Conservation (phyloP, 192 early-diverging fungal genomes). For the Phlyctochytrium arcticum region DNA sequence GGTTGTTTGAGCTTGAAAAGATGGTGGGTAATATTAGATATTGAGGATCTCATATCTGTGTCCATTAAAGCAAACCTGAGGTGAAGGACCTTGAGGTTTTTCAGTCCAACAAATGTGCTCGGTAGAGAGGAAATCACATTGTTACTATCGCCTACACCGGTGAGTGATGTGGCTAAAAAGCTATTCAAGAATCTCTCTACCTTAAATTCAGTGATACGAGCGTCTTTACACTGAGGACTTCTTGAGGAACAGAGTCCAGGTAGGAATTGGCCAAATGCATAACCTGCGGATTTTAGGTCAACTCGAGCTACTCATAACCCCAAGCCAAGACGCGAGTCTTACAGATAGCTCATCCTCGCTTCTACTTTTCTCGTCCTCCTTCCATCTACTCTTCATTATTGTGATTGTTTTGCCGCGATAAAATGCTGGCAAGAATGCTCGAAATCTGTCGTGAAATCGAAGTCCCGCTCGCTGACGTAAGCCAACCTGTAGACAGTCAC, state of each 20-base stretch:
- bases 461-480: no score
- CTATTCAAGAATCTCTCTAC: not conserved
- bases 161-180: not conserved
- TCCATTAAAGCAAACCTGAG: not conserved
- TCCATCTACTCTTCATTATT: not conserved
- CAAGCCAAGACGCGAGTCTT: not conserved
- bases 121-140: constrained; percentile 11
- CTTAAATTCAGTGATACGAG: constrained; percentile 12
- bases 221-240: not conserved
- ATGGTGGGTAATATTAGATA: not conserved
- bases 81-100: constrained; percentile 5
- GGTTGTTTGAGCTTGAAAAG: not conserved
- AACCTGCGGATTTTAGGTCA: not conserved
- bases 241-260: not conserved
- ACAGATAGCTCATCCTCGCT: not conserved
- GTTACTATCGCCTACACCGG: constrained; percentile 6
- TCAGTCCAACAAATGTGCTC: not conserved
- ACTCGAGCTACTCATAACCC: not conserved
- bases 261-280: not conserved
- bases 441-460: no score
- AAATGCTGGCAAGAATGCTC: no score
- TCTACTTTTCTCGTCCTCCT: not conserved
- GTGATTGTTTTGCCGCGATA: no score
- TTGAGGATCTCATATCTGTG: not conserved
- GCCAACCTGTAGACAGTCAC: no score